Base-by-base conservation (phyloP, 257 asterid genomes). In the Henckelia pumila region DNA sequence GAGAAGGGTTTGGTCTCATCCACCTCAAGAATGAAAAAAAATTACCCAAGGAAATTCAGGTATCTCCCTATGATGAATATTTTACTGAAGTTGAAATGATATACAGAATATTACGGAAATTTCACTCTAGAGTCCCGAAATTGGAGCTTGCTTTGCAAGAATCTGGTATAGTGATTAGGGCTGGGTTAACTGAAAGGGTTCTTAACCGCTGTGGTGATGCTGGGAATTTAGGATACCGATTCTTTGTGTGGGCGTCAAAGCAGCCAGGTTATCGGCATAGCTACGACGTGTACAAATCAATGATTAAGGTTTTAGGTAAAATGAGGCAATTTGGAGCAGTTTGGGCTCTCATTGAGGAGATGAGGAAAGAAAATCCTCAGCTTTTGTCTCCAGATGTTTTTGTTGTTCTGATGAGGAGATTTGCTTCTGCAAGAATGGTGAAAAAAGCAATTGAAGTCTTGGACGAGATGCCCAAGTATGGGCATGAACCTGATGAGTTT, bases 321-420 rank as follows among this genome's bases (percentile, higher is more conserved):
- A 89, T 93, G 97, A 88, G 94, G 76, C 96, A 92, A 67, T 89
- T 92, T 75, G 97, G 98, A 40, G 83, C 95, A 50, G 96, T 92
- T 75, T 93, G 98, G 97, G 98, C 97, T 60, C 92, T 93, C 33
- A 79, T 89, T 40, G 97, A 93, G 75, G 97, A 93, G 76, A 93
- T 89, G 96, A 78, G 97, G 78, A 93, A 69, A 64, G 98, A 89
- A 55, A 85, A 79, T 77, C 86, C 96, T 56, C 88, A 80, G 44
- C 74, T 93, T 53, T 73, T 93, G 68, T 69, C 95, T 3, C 72
- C 87, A 5, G 96, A 90, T 66, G 88, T 93, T 65, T 89, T 90
- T 78, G 76, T 89, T 75, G 76, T 93, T 63, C 74, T 93, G 55
- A 89, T 93, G 98, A 85, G 98, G 81, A 85, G 98, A 72, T 93